These are phyloP conservation scores for Cercospora sp. DNA, from an alignment of 2,329 filamentous ascomycete genomes.

Conservation along the genomic window DNA sequence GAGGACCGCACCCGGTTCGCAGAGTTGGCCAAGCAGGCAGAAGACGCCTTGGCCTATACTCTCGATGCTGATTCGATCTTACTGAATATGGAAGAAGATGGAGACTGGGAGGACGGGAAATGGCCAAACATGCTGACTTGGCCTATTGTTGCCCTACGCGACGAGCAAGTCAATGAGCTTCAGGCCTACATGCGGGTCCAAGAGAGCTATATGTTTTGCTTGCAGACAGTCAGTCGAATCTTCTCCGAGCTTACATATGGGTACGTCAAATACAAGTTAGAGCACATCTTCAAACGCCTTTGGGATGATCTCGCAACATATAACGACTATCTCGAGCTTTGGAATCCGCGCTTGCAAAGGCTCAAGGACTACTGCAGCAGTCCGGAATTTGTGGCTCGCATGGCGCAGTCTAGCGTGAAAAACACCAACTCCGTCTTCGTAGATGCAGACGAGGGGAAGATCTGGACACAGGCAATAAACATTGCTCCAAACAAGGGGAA, in stretches of 20 bases:
- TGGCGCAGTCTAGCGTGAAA: neutral
- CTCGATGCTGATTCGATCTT: neutral
- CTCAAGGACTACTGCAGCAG: neutral
- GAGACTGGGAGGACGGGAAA: neutral
- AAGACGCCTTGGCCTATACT: neutral
- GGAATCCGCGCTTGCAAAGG: neutral
- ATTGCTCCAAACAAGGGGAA: neutral
- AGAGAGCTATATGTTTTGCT: slow-evolving; percentile 1
- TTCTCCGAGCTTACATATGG: neutral
- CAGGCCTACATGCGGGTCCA: neutral
- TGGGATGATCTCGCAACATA: neutral
- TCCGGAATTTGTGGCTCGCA: neutral
- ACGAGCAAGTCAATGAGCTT: slow-evolving; percentile 1
- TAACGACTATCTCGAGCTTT: neutral
- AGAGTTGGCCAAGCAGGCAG: neutral
- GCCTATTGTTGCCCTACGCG: neutral
- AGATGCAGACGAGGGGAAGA: neutral
- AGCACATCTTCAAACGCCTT: neutral
- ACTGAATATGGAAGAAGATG: neutral
- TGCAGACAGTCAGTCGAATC: neutral
- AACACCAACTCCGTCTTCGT: neutral
- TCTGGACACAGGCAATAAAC: neutral
- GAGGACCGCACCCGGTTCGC: neutral
- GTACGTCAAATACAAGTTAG: neutral
- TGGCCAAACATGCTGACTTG: neutral